Evolutionary conservation across 73 alveolate genomes (phyloP).

Genomic region (Tetrahymena thermophila): DNA sequence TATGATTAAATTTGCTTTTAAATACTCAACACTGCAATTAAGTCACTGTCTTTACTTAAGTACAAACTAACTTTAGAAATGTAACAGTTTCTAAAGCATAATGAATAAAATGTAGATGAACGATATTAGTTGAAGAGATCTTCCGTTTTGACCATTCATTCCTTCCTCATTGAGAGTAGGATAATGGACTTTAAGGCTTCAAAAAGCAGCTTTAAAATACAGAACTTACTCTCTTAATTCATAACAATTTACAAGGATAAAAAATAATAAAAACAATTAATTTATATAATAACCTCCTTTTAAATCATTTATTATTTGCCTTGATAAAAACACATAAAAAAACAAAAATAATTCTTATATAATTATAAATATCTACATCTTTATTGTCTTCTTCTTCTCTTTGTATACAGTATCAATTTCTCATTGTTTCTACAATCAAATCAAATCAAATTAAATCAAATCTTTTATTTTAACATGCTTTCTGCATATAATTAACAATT

Average conservation of each 20-base stretch:
- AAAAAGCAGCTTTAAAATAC: background rate
- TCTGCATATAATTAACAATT: too few species aligned
- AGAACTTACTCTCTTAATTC: background rate
- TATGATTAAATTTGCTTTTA: background rate
- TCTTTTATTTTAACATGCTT: background rate
- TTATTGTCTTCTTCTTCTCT: background rate
- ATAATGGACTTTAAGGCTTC: background rate
- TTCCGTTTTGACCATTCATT: background rate
- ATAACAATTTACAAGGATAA: background rate
- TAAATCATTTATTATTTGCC: background rate
- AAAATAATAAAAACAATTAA: background rate
- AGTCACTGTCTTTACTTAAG: background rate
- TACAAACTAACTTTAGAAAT: background rate
- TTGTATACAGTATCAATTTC: background rate
- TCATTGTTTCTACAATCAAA: background rate
- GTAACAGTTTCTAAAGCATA: background rate
- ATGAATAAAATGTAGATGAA: background rate
- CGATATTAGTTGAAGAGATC: background rate
- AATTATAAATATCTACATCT: background rate
- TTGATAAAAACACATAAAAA: background rate
- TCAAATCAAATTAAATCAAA: background rate
- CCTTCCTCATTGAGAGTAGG: background rate
- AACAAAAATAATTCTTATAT: background rate
- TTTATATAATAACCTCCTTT: background rate
- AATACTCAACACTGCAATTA: background rate